Conservation (phyloP, 176 grass and related monocot species). For the Microstegium vimineum region DNA sequence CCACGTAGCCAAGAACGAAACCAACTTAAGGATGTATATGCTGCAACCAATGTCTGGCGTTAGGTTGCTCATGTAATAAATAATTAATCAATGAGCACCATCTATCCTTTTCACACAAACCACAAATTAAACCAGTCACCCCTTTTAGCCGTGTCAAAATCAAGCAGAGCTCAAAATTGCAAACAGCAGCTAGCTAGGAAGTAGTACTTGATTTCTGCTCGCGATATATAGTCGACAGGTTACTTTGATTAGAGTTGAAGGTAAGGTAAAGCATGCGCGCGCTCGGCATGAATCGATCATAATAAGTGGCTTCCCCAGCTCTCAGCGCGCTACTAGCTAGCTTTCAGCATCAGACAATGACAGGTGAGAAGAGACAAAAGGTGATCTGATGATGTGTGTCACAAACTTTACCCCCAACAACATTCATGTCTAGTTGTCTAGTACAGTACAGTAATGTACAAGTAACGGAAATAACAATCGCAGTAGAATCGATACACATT, state of each 20-base stretch:
- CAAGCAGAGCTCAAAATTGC: background rate
- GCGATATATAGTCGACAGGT: background rate
- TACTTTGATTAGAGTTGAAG: constrained; percentile 33
- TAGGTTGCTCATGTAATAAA: background rate
- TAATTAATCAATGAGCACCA: background rate
- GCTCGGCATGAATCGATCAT: background rate
- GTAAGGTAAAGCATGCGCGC: background rate
- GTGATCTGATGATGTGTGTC: background rate
- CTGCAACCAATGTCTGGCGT: background rate
- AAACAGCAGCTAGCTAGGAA: background rate
- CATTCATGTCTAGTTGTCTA: background rate
- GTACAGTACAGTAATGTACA: background rate
- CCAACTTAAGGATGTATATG: background rate
- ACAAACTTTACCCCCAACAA: background rate
- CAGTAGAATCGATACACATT: background rate
- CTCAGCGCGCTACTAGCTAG: background rate
- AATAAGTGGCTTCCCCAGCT: background rate
- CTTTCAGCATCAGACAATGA: background rate
- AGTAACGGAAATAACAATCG: background rate
- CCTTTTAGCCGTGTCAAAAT: background rate
- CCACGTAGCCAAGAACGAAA: background rate
- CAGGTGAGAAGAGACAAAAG: no score
- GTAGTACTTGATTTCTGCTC: background rate
- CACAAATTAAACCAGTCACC: background rate
- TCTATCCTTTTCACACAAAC: background rate